Conservation (phyloP, 2,329 filamentous ascomycete species). For the Coniochaeta sp. region DNA sequence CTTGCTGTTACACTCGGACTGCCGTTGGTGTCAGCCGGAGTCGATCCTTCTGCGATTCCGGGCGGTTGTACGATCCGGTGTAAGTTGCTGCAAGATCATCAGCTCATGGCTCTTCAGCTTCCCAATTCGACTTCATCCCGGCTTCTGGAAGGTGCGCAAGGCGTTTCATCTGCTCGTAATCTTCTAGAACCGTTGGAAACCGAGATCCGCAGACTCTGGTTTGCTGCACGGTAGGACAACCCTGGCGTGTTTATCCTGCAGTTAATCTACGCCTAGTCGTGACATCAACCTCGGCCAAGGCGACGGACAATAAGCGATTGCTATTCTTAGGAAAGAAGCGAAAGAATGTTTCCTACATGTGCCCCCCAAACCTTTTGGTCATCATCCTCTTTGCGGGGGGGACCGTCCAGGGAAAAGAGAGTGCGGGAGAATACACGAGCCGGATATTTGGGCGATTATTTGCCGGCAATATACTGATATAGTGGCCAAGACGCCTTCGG, state of each 20-base stretch:
- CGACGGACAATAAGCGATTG: background rate
- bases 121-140: background rate
- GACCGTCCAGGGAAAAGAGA: background rate
- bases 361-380: background rate
- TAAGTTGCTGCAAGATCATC: background rate
- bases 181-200: conserved; percentile 3
- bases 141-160: conserved; percentile 1
- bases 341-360: background rate
- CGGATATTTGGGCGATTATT: background rate
- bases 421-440: background rate
- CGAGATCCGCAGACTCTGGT: background rate
- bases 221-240: background rate
- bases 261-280: background rate
- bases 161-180: background rate
- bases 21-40: background rate
- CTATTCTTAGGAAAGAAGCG: conserved; percentile 1
- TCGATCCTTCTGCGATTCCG: background rate
- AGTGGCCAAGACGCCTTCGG: conserved; percentile 2
- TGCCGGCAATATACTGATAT: conserved; percentile 1
- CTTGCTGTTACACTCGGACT: background rate
- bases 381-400: background rate
- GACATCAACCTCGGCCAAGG: background rate
- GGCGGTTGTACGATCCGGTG: background rate
- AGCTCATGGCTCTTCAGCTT: background rate
- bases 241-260: background rate